These are phyloP conservation scores for Starmerella kuoi DNA, from an alignment of 805 yeast genomes.

Conservation along the genomic window DNA sequence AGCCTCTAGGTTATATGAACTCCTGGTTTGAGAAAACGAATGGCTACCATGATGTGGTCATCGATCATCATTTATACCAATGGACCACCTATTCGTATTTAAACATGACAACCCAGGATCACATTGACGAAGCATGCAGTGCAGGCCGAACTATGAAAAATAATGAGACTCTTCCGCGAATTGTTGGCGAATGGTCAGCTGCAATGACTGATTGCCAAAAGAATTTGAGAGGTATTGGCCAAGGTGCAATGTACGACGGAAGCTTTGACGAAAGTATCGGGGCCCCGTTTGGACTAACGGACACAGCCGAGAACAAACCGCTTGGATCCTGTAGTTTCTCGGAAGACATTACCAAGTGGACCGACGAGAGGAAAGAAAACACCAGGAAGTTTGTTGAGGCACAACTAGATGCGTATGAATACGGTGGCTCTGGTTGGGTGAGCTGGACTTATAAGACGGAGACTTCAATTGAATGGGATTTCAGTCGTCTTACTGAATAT, in stretches of 20 bases:
- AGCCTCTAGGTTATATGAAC: conserved; percentile 44
- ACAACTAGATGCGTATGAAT: conserved; percentile 74
- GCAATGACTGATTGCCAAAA: conserved; percentile 92
- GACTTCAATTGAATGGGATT: conserved; percentile 73
- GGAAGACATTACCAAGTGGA: conserved; percentile 42
- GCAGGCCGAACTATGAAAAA: conserved; percentile 35
- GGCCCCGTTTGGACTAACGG: too few species aligned
- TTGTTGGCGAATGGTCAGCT: conserved; percentile 83
- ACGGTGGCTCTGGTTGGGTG: conserved; percentile 61
- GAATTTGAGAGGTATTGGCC: too few species aligned
- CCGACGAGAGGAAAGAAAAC: conserved; percentile 41
- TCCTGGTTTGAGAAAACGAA: conserved; percentile 22
- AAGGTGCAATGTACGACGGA: conserved; percentile 74
- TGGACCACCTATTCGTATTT: conserved; percentile 61
- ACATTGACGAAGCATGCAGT: conserved; percentile 42
- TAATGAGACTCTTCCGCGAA: conserved; percentile 54
- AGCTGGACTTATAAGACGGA: conserved; percentile 94
- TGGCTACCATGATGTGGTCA: conserved; percentile 55
- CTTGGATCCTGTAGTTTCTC: conserved; percentile 52
- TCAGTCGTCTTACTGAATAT: conserved; percentile 42
- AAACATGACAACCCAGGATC: conserved; percentile 46
- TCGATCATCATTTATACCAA: conserved; percentile 88
- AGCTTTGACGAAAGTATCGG: too few species aligned
- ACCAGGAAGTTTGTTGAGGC: conserved; percentile 73
- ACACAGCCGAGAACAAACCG: conserved; percentile 33